Evolutionary conservation across 2,329 filamentous ascomycete species (phyloP), one percentile per base, ranked within the genome.

Genomic region (Alternaria atra): DNA sequence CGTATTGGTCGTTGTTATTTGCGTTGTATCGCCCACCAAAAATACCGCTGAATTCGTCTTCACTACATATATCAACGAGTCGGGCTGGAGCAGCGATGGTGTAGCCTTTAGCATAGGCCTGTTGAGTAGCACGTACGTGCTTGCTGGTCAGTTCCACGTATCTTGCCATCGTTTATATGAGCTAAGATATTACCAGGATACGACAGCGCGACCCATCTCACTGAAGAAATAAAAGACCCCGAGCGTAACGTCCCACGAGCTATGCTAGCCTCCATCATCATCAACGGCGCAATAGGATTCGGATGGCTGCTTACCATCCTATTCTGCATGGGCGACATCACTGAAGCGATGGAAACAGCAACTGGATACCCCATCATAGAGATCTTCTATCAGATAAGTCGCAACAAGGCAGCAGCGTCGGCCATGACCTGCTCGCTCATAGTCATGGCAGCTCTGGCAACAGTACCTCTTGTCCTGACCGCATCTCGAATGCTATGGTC

Each of bases 1-100:
- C 48, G 81, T 78, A 2, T 79, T 84, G 52, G 66, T 85, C 10
- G 79, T 84, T 10, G 74, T 80, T 3, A 68, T 85, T 3, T 78
- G 78, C 58, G 76, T 79, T 5, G 72, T 81, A 65, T 77, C 80
- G 1, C 78, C 80, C 1, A 74, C 74, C 15, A 74, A 74, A 8
- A 69, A 70, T 5, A 68, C 79, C 0, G 74, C 77, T 0, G 58
- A 73, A 17, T 76, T 79, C 1, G 82, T 83, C 0, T 83, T 84
- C 58, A 76, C 78, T 3, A 58, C 76, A 1, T 84, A 84, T 60
- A 67, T 74, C 20, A 83, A 84, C 57, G 56, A 68, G 13, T 82
- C 81, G 0, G 78, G 73, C 4, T 85, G 80, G 73, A 52, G 63
- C 35, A 80, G 67, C 42, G 73, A 73, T 35, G 69, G 78, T 0